Conservation (phyloP, 441 rosid species). For the Aleurites moluccanus region DNA sequence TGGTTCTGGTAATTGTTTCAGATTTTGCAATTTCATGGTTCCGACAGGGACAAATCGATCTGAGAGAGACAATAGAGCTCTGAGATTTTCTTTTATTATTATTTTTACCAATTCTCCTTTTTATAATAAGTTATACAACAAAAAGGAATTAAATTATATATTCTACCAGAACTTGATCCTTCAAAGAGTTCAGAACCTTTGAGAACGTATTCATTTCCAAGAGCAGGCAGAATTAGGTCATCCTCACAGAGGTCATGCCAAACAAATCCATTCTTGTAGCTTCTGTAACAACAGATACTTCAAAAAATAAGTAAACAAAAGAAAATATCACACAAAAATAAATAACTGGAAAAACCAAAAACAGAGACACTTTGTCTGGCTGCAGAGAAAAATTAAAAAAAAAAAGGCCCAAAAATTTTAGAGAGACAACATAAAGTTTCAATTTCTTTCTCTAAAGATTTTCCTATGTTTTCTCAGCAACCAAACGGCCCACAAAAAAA, state of each 20-base stretch:
- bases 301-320: constrained; percentile 13
- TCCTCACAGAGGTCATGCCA: constrained; percentile 86
- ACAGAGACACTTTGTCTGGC: not conserved
- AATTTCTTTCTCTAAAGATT: not conserved
- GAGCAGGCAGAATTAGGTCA: constrained; percentile 75
- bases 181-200: constrained; percentile 90
- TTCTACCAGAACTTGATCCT: constrained; percentile 61
- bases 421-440: not conserved
- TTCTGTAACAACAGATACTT: constrained; percentile 45
- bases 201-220: constrained; percentile 82
- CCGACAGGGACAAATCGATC: constrained; percentile 42
- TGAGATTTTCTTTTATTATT: not conserved
- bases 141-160: not conserved
- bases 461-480: not conserved
- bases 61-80: constrained; percentile 44
- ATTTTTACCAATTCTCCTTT: constrained; percentile 37
- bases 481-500: not conserved
- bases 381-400: not conserved
- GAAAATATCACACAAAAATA: not conserved
- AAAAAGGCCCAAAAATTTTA: not conserved
- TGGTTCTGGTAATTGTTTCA: constrained; percentile 76
- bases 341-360: not conserved
- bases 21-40: constrained; percentile 37
- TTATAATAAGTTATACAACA: constrained; percentile 19
- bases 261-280: constrained; percentile 89